These are phyloP conservation scores for Ophiostoma populinum DNA, from an alignment of 2,329 filamentous ascomycete species.

Conservation along the genomic window DNA sequence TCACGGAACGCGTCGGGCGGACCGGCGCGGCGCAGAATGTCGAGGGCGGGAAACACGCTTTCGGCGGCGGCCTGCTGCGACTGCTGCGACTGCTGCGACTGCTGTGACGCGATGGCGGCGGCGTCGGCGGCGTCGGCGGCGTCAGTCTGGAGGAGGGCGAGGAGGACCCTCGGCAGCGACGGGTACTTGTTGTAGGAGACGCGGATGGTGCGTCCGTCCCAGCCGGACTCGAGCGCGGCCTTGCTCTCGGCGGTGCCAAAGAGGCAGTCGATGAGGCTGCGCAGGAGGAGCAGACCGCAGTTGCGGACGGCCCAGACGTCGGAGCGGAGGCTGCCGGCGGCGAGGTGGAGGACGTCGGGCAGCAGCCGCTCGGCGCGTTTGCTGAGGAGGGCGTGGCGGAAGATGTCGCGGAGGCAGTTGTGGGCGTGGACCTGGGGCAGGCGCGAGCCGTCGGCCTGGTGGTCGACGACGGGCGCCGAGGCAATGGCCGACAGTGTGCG, in stretches of 20 bases:
- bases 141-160: slow-evolving; percentile 37
- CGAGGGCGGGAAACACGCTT: slow-evolving; percentile 67
- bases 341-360: slow-evolving; percentile 58
- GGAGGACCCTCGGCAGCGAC: slow-evolving; percentile 43
- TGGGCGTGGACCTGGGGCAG: slow-evolving; percentile 87
- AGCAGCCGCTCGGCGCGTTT: slow-evolving; percentile 58
- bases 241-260: slow-evolving; percentile 64
- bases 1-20: slow-evolving; percentile 40
- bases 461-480: slow-evolving; percentile 30
- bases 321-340: slow-evolving; percentile 61
- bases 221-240: slow-evolving; percentile 38
- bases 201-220: slow-evolving; percentile 45
- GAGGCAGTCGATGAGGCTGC: slow-evolving; percentile 65
- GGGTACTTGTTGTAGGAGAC: slow-evolving; percentile 56
- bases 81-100: too few species aligned
- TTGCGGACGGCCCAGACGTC: slow-evolving; percentile 84
- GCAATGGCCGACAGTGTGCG: slow-evolving; percentile 43
- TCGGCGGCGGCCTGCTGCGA: slow-evolving; percentile 32
- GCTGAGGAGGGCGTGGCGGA: slow-evolving; percentile 64
- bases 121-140: slow-evolving; percentile 17
- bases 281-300: slow-evolving; percentile 75
- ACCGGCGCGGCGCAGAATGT: slow-evolving; percentile 57
- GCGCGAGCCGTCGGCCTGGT: slow-evolving; percentile 44
- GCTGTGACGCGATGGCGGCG: too few species aligned
- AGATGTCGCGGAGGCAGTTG: slow-evolving; percentile 84